These are phyloP conservation scores for Mycena capillaripes DNA, from an alignment of 768 basidiomycete genomes.

Conservation along the genomic window DNA sequence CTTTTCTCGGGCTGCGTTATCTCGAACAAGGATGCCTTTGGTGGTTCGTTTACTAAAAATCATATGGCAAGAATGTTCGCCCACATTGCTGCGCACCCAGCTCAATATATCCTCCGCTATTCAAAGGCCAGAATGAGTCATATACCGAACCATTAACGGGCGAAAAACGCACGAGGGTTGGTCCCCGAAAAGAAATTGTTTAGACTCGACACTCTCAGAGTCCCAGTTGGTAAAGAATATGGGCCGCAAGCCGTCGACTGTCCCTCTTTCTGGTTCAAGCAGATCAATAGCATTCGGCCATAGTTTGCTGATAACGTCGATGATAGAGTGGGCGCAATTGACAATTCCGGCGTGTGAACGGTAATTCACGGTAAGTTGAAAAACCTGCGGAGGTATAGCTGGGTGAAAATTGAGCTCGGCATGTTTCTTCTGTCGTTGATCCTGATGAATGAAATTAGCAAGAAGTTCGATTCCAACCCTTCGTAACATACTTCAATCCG, in stretches of 20 bases:
- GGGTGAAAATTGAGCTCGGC: constrained; percentile 24
- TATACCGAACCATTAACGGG: too few species aligned
- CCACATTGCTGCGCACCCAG: constrained; percentile 78
- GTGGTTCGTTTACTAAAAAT: background rate
- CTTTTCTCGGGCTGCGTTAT: constrained; percentile 63
- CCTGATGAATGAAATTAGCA: constrained; percentile 34
- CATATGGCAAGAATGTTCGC: constrained; percentile 8
- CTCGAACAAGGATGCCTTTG: constrained; percentile 78
- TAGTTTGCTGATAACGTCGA: constrained; percentile 69
- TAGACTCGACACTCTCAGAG: constrained; percentile 57
- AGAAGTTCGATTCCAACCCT: background rate
- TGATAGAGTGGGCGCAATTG: constrained; percentile 73
- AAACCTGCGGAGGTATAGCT: constrained; percentile 50
- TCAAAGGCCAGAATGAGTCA: too few species aligned
- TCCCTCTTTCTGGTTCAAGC: constrained; percentile 67
- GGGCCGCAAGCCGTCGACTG: constrained; percentile 68
- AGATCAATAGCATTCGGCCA: constrained; percentile 78
- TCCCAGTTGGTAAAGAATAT: constrained; percentile 69
- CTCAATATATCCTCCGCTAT: constrained; percentile 63
- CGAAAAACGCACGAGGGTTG: constrained; percentile 51
- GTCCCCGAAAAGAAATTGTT: constrained; percentile 71
- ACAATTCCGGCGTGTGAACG: constrained; percentile 82
- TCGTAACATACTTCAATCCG: constrained; percentile 65
- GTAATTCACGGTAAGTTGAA: constrained; percentile 76
- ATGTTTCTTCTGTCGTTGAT: constrained; percentile 31